Evolutionary conservation across 139 green algal species (phyloP).

Genomic region (Pleodorina starrii): DNA sequence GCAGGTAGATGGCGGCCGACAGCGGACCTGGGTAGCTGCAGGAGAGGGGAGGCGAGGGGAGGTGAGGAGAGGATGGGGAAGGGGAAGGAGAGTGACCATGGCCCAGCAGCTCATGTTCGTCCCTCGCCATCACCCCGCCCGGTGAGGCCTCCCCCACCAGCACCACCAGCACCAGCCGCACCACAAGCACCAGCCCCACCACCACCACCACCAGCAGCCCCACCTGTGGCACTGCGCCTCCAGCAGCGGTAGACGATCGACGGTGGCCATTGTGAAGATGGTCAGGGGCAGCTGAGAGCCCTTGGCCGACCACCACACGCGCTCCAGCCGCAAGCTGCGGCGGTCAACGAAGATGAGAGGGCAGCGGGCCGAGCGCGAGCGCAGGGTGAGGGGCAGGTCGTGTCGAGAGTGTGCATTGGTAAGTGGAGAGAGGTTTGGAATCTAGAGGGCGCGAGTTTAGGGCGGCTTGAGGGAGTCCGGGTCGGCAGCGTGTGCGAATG

Average conservation of each 20-base stretch:
- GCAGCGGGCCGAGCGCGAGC: not conserved
- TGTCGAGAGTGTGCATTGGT: no score
- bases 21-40: not conserved
- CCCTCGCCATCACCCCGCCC: no score
- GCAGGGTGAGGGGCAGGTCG: not conserved
- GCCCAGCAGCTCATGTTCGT: no score
- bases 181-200: not conserved
- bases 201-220: not conserved
- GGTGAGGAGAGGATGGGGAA: not conserved
- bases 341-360: no score
- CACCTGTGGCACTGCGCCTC: conserved; percentile 12
- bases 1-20: not conserved
- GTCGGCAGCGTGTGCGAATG: no score
- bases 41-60: not conserved
- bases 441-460: no score
- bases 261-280: not conserved
- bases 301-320: conserved; percentile 3
- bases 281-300: not conserved
- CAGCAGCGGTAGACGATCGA: conserved; percentile 9
- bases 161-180: no score
- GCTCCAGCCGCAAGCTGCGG: not conserved
- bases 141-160: no score
- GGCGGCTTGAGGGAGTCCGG: no score
- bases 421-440: no score
- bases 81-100: not conserved